Evolutionary conservation across 306 rosid genomes (phyloP).

Genomic region (Carpinus fangiana): DNA sequence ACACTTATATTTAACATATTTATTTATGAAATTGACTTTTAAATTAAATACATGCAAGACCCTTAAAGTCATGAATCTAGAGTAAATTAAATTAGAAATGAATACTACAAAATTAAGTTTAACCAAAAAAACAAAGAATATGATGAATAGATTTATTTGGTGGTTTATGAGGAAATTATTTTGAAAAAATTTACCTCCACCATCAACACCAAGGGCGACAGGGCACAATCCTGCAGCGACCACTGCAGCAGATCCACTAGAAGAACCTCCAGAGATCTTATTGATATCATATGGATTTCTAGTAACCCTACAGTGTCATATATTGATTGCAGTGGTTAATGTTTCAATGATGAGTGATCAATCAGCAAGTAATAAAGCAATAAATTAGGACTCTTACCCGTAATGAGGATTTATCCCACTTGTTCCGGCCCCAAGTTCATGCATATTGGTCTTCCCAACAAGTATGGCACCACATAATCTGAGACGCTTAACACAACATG

Average conservation of each 20-base stretch:
- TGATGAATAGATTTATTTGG: not conserved
- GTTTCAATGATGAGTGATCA: not conserved
- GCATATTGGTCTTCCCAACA: conserved; percentile 96
- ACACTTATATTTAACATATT: too few relatives aligned
- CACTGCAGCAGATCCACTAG: conserved; percentile 94
- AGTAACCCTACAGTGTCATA: conserved; percentile 48
- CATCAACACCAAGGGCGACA: conserved; percentile 92
- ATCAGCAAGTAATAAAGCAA: not conserved
- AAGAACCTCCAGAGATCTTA: conserved; percentile 86
- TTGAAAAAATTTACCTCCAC: conserved; percentile 69
- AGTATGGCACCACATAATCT: conserved; percentile 76
- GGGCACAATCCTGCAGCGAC: conserved; percentile 95
- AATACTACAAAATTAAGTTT: too few relatives aligned
- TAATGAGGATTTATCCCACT: conserved; percentile 95
- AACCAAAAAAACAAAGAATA: too few relatives aligned
- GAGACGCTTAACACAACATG: conserved; percentile 77
- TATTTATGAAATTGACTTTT: too few relatives aligned
- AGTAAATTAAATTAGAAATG: too few relatives aligned
- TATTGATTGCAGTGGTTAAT: not conserved
- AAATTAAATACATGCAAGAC: too few relatives aligned
- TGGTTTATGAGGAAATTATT: not conserved
- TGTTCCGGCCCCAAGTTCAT: conserved; percentile 95
- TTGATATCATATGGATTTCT: conserved; percentile 72
- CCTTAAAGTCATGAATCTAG: too few relatives aligned
- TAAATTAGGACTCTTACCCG: conserved; percentile 48